phyloP scores from a whole-genome alignment of 2,329 filamentous ascomycete species.

The Phyllosticta citrichinensis region DNA sequence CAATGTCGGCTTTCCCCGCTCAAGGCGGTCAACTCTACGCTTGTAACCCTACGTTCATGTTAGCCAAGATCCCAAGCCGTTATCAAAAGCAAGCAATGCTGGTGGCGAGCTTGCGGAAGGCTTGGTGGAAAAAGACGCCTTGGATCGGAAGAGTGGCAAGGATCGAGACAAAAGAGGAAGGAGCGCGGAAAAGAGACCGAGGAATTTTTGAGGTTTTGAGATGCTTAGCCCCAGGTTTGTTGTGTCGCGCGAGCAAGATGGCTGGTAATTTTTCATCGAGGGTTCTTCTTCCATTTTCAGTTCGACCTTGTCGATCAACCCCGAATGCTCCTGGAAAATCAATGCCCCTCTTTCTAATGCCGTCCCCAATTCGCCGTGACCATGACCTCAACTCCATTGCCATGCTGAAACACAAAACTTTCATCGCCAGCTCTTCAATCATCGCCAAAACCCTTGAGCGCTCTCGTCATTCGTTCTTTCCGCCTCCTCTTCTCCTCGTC shows the following conservation, averaged over 20 bases:
- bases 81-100: not conserved
- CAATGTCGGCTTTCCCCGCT: not conserved
- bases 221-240: not conserved
- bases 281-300: not conserved
- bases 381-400: not conserved
- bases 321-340: not conserved
- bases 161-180: not conserved
- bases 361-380: not conserved
- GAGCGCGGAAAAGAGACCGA: not conserved
- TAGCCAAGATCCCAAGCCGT: not conserved
- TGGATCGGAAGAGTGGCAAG: not conserved
- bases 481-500: not conserved
- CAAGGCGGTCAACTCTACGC: not conserved
- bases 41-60: not conserved
- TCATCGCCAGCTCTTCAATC: not conserved
- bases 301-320: not conserved
- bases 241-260: not conserved
- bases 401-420: not conserved
- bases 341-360: not conserved
- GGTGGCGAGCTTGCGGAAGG: not conserved
- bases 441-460: not conserved
- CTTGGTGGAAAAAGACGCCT: too few relatives aligned
- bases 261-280: not conserved
- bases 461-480: not conserved
- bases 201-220: not conserved